Percentiles rank a stretch among this genome's conserved stretches.
Conservation (phyloP, 768 basidiomycete species). For the Multifurca ochricompacta region DNA sequence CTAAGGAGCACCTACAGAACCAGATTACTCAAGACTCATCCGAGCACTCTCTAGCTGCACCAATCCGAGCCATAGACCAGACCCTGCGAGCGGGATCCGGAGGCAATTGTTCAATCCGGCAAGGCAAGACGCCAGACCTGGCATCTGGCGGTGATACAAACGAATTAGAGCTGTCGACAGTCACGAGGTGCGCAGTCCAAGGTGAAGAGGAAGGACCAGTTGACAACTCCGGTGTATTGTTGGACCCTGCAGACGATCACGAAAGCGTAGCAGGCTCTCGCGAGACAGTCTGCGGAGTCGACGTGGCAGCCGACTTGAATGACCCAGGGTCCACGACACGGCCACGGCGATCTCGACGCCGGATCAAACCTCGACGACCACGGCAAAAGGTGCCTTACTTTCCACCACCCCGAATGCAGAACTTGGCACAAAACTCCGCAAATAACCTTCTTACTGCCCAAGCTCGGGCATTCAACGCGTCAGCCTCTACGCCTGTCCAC, state of each 20-base stretch:
- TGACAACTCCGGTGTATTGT: conserved; percentile 9
- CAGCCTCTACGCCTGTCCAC: not conserved
- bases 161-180: not conserved
- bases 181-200: conserved; percentile 8
- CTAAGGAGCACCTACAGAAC: not conserved
- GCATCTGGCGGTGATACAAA: not conserved
- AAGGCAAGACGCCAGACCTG: not conserved
- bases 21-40: not conserved
- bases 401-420: conserved; percentile 11
- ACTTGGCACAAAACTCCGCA: not conserved
- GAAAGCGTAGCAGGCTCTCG: not conserved
- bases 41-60: conserved; percentile 3
- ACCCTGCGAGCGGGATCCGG: not conserved
- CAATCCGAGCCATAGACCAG: conserved; percentile 5
- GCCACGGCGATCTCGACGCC: conserved; percentile 1
- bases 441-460: not conserved
- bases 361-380: conserved; percentile 3
- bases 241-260: conserved; percentile 3
- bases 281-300: not conserved
- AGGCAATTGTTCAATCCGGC: not conserved
- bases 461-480: not conserved
- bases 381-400: conserved; percentile 6
- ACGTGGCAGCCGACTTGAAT: not conserved
- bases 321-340: not conserved
- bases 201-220: not conserved